Evolutionary conservation across 441 rosid species (phyloP).

Genomic region (Capsella rubella): DNA sequence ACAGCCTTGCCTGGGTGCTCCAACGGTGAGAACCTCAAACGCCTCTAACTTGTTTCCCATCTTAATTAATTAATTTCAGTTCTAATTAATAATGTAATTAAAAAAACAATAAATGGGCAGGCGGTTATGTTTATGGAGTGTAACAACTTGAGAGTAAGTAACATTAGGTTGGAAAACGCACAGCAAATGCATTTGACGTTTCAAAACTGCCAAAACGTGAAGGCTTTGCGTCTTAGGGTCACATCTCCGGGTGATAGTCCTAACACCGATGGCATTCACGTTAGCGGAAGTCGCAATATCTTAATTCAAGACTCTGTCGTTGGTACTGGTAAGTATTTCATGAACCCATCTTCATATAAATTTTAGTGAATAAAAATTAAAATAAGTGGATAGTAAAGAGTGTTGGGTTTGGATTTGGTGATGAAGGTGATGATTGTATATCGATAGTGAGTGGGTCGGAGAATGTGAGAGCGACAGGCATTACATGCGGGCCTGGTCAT

Average conservation of each 20-base stretch:
- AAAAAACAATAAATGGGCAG: conserved; percentile 45
- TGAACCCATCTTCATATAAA: background rate
- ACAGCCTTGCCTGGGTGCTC: conserved; percentile 86
- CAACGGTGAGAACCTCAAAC: conserved; percentile 64
- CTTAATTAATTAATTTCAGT: background rate
- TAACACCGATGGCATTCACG: conserved; percentile 95
- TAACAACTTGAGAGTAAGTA: conserved; percentile 54
- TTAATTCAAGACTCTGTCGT: conserved; percentile 63
- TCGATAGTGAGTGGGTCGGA: conserved; percentile 89
- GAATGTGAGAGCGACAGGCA: conserved; percentile 72
- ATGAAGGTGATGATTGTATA: conserved; percentile 90
- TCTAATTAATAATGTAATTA: background rate
- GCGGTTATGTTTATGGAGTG: conserved; percentile 74
- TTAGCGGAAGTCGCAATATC: conserved; percentile 65
- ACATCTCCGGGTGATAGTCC: conserved; percentile 79
- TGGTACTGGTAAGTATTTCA: conserved; percentile 57
- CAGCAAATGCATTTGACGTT: conserved; percentile 84
- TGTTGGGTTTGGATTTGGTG: conserved; percentile 29
- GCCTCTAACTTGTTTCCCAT: background rate
- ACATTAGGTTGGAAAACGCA: conserved; percentile 63
- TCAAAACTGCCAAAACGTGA: conserved; percentile 61
- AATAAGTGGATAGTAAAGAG: background rate
- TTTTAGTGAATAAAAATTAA: background rate
- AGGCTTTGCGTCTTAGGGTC: conserved; percentile 57
- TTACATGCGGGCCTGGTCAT: conserved; percentile 93